phyloP scores from a whole-genome alignment of 2,329 filamentous ascomycete genomes.

The Fusarium paranaense region DNA sequence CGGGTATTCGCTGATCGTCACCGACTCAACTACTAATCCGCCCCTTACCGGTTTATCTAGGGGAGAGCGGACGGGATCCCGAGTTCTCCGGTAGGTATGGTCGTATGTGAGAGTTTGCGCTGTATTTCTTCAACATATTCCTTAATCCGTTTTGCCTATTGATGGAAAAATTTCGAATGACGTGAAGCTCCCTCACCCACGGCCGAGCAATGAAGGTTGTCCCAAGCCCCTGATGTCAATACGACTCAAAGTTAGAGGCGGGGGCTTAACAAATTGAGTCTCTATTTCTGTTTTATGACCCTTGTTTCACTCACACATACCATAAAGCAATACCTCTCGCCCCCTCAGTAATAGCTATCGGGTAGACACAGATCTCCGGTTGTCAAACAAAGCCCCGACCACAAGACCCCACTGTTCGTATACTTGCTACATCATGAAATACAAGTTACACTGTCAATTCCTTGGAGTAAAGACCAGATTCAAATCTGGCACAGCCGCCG shows the following conservation, averaged over 20 bases:
- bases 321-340: neutral
- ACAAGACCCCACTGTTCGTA: neutral
- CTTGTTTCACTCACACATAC: neutral
- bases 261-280: neutral
- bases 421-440: neutral
- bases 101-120: neutral
- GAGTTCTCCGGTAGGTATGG: neutral
- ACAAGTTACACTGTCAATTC: neutral
- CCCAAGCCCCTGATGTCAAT: neutral
- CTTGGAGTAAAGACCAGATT: slow-evolving; percentile 11
- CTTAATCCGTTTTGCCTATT: neutral
- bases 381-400: neutral
- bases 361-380: neutral
- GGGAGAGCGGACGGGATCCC: neutral
- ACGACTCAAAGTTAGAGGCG: neutral
- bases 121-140: neutral
- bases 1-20: neutral
- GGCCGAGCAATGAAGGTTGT: neutral
- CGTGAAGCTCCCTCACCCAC: neutral
- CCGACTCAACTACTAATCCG: neutral
- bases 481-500: slow-evolving; percentile 4
- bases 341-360: neutral
- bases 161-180: neutral
- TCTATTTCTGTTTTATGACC: neutral
- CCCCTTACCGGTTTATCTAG: neutral